Base-by-base conservation (phyloP, 139 green algal species). In the Astrephomene gubernaculifera region DNA sequence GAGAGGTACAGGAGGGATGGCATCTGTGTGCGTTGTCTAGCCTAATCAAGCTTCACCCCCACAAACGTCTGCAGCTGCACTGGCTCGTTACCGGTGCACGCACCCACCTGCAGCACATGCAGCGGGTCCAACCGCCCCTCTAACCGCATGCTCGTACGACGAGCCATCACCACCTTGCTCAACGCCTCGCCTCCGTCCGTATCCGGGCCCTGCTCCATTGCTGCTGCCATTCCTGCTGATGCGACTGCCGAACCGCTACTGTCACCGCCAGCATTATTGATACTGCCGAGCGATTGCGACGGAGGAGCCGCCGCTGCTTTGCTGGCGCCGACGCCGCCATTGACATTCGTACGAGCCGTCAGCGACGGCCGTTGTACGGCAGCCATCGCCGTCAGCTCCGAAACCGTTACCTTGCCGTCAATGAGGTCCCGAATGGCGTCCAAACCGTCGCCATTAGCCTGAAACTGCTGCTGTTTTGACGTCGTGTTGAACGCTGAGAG, bases 91-190 rank as follows among this genome's bases (percentile, higher is more conserved):
- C n/a, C n/a, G n/a, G n/a, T n/a, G n/a, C n/a, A n/a, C 39, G 8
- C 12, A 61, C 67, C 2, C 82, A 90, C 93, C 91, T 96, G 93
- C 31, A 99, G 86, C 64, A 98, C 87, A 1, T 87, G 84, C 41
- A 97, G 87, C 4, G 91, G 85, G 49, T 95, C 87, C 57, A 97
- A 21, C 25, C 68, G 33, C 2, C 93, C 93, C 41, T 61, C 41
- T 22, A 64, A 21, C 29, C 31, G 54, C 53, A 96, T 68, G 14
- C 92, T 88, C 14, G 90, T 95, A 39, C 90, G 88, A 7, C 96
- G 88, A 0, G 96, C 95, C 76, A 98, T 81, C 31, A 98, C 96
- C 60, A 98, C 87, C 87, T 98, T 98, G 49, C 88, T 94, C 17
- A 98, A 88, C 29, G 35, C 36, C 73, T 65, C 57, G 0, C 36